Conservation (phyloP, 2,329 filamentous ascomycete genomes). For the Bipolaris zeicola region DNA sequence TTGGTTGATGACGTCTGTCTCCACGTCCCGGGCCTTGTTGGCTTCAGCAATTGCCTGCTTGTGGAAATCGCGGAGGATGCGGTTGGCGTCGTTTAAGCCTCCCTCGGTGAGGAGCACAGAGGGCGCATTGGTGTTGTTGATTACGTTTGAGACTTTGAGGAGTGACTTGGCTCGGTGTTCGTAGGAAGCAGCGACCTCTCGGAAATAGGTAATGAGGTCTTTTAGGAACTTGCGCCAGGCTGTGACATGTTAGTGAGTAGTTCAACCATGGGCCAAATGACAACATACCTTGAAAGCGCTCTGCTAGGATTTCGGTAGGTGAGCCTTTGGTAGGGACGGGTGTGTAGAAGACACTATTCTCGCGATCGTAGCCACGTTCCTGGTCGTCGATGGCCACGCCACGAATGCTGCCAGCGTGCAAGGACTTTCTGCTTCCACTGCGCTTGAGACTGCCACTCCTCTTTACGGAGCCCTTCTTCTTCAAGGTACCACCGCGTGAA, state of each 20-base stretch:
- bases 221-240: conserved; percentile 96
- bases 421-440: conserved; percentile 78
- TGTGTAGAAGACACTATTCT: conserved; percentile 86
- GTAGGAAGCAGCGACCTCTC: conserved; percentile 88
- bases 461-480: conserved; percentile 83
- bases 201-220: conserved; percentile 90
- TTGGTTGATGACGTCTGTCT: conserved; percentile 87
- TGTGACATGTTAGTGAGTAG: conserved; percentile 49
- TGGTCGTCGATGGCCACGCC: conserved; percentile 76
- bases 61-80: conserved; percentile 82
- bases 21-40: conserved; percentile 87
- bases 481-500: conserved; percentile 75
- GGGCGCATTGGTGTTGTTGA: conserved; percentile 79
- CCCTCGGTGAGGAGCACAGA: conserved; percentile 77
- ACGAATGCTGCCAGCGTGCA: conserved; percentile 83
- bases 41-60: conserved; percentile 78
- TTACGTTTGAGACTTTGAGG: conserved; percentile 79
- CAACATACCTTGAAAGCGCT: conserved; percentile 80
- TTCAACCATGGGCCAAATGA: background rate
- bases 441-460: conserved; percentile 76
- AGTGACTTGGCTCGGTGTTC: conserved; percentile 83
- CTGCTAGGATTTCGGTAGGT: conserved; percentile 85
- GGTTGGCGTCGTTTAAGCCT: conserved; percentile 85
- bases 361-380: conserved; percentile 66
- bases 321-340: conserved; percentile 86